Base-by-base conservation (phyloP, 2,329 filamentous ascomycete genomes). In the Bipolaris gigantea region DNA sequence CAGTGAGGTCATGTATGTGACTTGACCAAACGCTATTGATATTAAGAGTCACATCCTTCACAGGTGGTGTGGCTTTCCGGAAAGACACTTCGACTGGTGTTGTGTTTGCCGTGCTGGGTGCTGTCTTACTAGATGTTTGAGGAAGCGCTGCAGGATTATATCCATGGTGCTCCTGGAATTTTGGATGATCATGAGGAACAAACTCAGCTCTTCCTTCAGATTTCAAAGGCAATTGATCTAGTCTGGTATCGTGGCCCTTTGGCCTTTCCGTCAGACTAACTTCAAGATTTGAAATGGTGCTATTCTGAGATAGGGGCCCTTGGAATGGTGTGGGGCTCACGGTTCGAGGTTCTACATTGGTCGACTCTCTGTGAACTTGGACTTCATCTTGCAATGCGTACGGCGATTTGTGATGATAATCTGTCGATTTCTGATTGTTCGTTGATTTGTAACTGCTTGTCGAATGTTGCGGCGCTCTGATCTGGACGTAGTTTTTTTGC, bases 1-100 rank as follows among this genome's bases (percentile, higher is more conserved):
- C 23, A 8, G 45, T 40, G 32, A 63, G 15, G 32, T 64, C 55
- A 9, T 57, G 48, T 19, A 52, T 40, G 25, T 56, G 35, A 18
- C 38, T 43, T 41, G 38, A 30, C 27, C 5, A n/a, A 33, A 33
- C 25, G 19, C 19, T 7, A 23, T 30, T 11, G 25, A 30, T 18
- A 25, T 7, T 8, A 32, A 35, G 16, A 16, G 40, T 13, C 33
- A 35, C 11, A 27, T 33, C 13, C 10, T 46, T 16, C 18, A 10
- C 19, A 7, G 9, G 43, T n/a, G 33, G 32, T 5, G 15, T 46
- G 33, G 18, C 33, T 36, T 18, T 15, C 2, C 32, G 21, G 19
- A 19, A 46, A 19, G 21, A 10, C 43, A 27, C 38, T 30, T 11
- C 51, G 15, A 33, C 4, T 10, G 33, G n/a, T 16, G 46, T 18